These are phyloP conservation scores for Huiozyma naganishii DNA, from an alignment of 805 yeast genomes.

Conservation along the genomic window DNA sequence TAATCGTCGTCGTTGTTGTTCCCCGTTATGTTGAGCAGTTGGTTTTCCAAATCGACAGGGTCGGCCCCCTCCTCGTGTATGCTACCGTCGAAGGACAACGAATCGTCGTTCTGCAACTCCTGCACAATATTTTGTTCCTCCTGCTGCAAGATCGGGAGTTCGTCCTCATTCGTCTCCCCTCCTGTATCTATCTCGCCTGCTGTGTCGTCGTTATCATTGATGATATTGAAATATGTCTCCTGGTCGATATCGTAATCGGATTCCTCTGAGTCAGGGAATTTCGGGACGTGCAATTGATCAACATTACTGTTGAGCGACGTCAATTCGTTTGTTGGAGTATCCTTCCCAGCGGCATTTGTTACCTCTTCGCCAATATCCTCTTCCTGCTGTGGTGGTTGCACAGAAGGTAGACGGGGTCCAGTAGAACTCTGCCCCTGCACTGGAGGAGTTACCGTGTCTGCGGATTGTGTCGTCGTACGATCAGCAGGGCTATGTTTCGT, in stretches of 20 bases:
- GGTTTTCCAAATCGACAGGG: slow-evolving; percentile 15
- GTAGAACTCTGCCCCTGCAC: not conserved
- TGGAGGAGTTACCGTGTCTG: not conserved
- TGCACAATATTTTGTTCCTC: slow-evolving; percentile 25
- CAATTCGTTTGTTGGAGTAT: slow-evolving; percentile 8
- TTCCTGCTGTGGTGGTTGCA: slow-evolving; percentile 2
- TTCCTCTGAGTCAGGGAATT: slow-evolving; percentile 25
- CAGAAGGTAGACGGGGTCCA: no score
- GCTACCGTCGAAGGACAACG: slow-evolving; percentile 25
- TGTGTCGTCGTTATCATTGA: slow-evolving; percentile 24
- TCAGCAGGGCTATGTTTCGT: not conserved
- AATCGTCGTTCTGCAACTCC: slow-evolving; percentile 25
- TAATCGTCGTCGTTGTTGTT: slow-evolving; percentile 21
- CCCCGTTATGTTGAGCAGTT: slow-evolving; percentile 9
- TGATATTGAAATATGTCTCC: slow-evolving; percentile 22
- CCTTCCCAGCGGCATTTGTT: slow-evolving; percentile 4
- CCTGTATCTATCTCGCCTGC: slow-evolving; percentile 26
- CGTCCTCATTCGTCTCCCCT: slow-evolving; percentile 26
- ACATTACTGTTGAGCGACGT: slow-evolving; percentile 23
- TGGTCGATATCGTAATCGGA: slow-evolving; percentile 27
- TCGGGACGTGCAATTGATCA: slow-evolving; percentile 20
- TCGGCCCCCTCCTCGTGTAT: slow-evolving; percentile 26
- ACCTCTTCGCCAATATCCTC: slow-evolving; percentile 51
- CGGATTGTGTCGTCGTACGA: not conserved
- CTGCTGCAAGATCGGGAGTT: slow-evolving; percentile 22